These are phyloP conservation scores for Aspergillus mulundensis DNA, from an alignment of 495 filamentous ascomycete genomes.

Conservation along the genomic window DNA sequence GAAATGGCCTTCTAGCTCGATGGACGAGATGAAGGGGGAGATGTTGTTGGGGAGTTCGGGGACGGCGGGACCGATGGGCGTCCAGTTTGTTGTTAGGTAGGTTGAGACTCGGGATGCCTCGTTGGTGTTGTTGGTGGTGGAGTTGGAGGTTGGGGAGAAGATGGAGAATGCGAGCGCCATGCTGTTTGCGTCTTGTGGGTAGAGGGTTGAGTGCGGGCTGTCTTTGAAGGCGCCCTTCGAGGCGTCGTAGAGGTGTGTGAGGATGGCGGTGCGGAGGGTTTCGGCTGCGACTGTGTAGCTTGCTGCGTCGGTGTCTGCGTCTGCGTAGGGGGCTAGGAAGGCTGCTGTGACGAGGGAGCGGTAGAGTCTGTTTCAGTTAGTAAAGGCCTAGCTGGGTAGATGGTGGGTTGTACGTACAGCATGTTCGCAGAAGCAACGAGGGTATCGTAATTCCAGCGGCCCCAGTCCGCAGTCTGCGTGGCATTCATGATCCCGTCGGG, in stretches of 20 bases:
- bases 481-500: constrained; percentile 51
- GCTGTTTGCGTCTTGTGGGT: constrained; percentile 53
- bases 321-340: constrained; percentile 39
- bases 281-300: constrained; percentile 28
- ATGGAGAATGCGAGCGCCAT: constrained; percentile 35
- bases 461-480: constrained; percentile 55
- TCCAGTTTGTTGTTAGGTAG: constrained; percentile 51
- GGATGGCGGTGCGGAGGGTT: constrained; percentile 38
- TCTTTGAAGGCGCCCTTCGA: constrained; percentile 53
- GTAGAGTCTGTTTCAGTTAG: constrained; percentile 44
- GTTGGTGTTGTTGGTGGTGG: constrained; percentile 22
- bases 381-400: too few relatives aligned
- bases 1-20: constrained; percentile 58
- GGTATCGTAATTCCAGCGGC: constrained; percentile 47
- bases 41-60: constrained; percentile 56
- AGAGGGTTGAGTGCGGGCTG: constrained; percentile 46
- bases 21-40: constrained; percentile 57
- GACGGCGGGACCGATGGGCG: constrained; percentile 53
- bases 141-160: background rate
- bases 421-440: constrained; percentile 40
- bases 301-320: too few relatives aligned
- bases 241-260: constrained; percentile 49
- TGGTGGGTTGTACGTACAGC: too few relatives aligned
- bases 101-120: constrained; percentile 35
- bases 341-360: constrained; percentile 48